These are phyloP conservation scores for Colletotrichum theobromicola DNA, from an alignment of 2,329 filamentous ascomycete species.

Conservation along the genomic window DNA sequence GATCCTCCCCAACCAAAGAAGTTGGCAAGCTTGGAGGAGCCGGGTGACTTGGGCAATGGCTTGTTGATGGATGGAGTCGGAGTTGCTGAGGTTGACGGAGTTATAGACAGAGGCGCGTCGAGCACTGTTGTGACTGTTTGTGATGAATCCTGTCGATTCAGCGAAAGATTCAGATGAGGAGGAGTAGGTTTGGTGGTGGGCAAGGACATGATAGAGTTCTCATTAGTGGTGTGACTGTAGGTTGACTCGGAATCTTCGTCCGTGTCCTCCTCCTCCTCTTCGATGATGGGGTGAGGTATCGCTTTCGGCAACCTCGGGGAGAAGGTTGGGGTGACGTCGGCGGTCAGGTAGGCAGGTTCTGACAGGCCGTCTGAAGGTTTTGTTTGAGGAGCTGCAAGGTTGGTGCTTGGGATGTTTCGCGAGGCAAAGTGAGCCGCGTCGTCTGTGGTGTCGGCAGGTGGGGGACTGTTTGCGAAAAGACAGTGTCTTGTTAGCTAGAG, in stretches of 20 bases:
- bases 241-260: conserved; percentile 36
- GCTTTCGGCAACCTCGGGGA: conserved; percentile 19
- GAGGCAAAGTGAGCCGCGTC: conserved; percentile 29
- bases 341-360: conserved; percentile 48
- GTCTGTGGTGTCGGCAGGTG: conserved; percentile 1
- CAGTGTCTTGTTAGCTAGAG: neutral
- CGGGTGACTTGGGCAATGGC: conserved; percentile 59
- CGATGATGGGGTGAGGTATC: conserved; percentile 27
- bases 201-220: conserved; percentile 51
- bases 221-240: conserved; percentile 40
- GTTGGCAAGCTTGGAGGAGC: conserved; percentile 52
- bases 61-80: conserved; percentile 53
- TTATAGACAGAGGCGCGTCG: neutral
- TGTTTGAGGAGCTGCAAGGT: conserved; percentile 51
- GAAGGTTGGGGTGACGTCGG: conserved; percentile 39
- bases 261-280: conserved; percentile 41
- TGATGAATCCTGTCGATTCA: conserved; percentile 27
- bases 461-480: conserved; percentile 10
- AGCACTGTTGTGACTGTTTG: conserved; percentile 28
- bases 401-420: conserved; percentile 44
- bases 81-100: conserved; percentile 15
- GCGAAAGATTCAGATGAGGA: conserved; percentile 57
- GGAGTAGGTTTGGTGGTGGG: conserved; percentile 55
- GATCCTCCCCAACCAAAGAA: conserved; percentile 61
- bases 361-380: conserved; percentile 45